Evolutionary conservation across 148 eudicot species (phyloP).

Genomic region (Dianthus caryophyllus): DNA sequence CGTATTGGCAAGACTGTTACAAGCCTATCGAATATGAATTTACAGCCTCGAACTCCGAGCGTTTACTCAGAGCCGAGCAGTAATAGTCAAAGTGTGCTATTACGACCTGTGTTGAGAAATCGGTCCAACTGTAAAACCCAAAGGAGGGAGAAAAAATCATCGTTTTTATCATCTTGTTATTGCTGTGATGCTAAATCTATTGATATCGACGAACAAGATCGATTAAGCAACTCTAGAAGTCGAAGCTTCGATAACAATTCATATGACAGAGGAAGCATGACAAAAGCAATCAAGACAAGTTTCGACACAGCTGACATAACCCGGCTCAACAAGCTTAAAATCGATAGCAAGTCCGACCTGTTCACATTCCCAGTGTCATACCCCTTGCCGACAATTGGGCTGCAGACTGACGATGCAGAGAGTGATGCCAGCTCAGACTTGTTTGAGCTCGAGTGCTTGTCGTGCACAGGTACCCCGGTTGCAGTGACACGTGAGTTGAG

Average conservation of each 20-base stretch:
- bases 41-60: conserved; percentile 45
- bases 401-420: conserved; percentile 36
- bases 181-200: conserved; percentile 45
- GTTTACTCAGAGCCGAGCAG: conserved; percentile 53
- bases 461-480: conserved; percentile 32
- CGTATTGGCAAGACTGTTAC: not conserved
- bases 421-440: conserved; percentile 70
- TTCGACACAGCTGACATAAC: conserved; percentile 16
- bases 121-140: conserved; percentile 16
- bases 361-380: conserved; percentile 10
- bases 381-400: conserved; percentile 11
- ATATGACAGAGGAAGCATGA: not conserved
- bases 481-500: conserved; percentile 24
- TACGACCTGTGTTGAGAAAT: conserved; percentile 24
- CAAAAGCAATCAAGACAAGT: conserved; percentile 15
- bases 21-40: not conserved
- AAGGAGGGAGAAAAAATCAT: conserved; percentile 36
- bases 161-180: conserved; percentile 37
- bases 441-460: conserved; percentile 58
- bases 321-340: conserved; percentile 9
- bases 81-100: conserved; percentile 55
- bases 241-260: not conserved
- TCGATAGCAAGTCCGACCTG: conserved; percentile 1
- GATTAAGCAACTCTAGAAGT: not conserved
- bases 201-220: conserved; percentile 25